Base-by-base conservation (phyloP, 2,329 filamentous ascomycete species). In the Trichophyton equinum region DNA sequence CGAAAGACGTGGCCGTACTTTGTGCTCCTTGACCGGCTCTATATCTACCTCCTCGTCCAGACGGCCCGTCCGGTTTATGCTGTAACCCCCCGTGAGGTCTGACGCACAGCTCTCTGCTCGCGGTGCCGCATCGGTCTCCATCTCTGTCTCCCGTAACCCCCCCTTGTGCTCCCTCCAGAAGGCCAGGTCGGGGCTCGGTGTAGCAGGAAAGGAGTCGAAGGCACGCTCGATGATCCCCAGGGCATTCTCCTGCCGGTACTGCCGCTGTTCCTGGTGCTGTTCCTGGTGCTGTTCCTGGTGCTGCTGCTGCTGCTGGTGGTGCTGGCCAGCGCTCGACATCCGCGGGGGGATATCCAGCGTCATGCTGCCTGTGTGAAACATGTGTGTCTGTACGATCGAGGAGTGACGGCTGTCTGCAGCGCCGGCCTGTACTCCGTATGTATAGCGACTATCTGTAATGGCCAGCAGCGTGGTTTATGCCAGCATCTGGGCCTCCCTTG, bases 1-100 rank as follows among this genome's bases (percentile, higher is more conserved):
- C 1, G 77, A 79, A 57, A 76, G 73, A 62, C 76, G 74, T 42
- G 73, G 72, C n/a, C 70, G 70, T 36, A 77, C 65, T 59, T 69
- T 66, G 25, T 68, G 70, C 9, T 55, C 51, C 51, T 55, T 36
- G 15, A 15, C 15, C n/a, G 49, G 49, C 27, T n/a, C 22, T 27
- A n/a, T 25, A 30, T 13, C 22, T 11, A n/a, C 8, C 51, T 55
- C 51, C 18, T 55, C 51, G 9, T 55, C 51, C 30, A 55, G 20
- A 3, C 51, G 51, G 13, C 27, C 30, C 3, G 40, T 57, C 33
- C 33, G 40, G 25, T 57, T 57, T 27, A 44, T 57, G 55, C 55
- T 57, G 55, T 44, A 44, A 22, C 55, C 33, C 40, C 40, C 55
- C 33, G 55, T 57, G 2, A 57, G 51, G 18, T 57, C 55, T 36